Evolutionary conservation across 2,329 filamentous ascomycete species (phyloP), one percentile per base, ranked within the genome.

Genomic region (Stromatinia cepivora): DNA sequence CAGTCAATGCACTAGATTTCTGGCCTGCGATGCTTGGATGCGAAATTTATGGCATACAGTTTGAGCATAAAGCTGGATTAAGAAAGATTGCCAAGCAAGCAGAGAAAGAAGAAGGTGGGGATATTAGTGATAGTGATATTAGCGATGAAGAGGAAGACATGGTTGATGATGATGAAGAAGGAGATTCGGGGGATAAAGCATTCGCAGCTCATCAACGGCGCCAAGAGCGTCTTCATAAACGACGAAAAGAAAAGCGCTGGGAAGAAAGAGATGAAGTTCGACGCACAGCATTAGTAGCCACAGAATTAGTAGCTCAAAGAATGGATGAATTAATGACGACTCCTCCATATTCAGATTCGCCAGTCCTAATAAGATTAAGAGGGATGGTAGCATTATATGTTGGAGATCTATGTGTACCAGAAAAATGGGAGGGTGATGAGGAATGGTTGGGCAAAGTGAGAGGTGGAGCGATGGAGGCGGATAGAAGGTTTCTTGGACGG

Each of bases 21-120:
- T 94, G 93, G 81, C 89, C 92, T 20, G 90, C 91, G 20, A 86
- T 97, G 81, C 89, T 94, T 74, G 88, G 88, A 62, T 86, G 93
- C 58, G 94, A 95, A 86, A 86, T 97, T 65, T 94, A 92, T 78
- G 87, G 91, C 71, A 83, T 89, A 1, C 87, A 92, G 76, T 83
- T 87, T 59, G 88, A 88, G 81, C 85, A 85, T 76, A 81, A 79
- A 67, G 76, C 77, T 64, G 84, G 80, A 15, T 76, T 85, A 50
- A 78, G 81, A 67, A 78, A 76, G 15, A 73, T 84, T 15, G 75
- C 73, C 6, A 78, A 77, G 13, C 78, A 81, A 13, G 66, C 63
- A 9, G 70, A 76, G 11, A 67, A 71, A 34, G 75, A 77, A 20
- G 72, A 73, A 3, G 75, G 75, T 31, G 75, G 76, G 4, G 70